Percentiles rank a stretch among this genome's conserved stretches.
Evolutionary conservation across 2,329 filamentous ascomycete genomes (phyloP).

Genomic region (Xylaria digitata): DNA sequence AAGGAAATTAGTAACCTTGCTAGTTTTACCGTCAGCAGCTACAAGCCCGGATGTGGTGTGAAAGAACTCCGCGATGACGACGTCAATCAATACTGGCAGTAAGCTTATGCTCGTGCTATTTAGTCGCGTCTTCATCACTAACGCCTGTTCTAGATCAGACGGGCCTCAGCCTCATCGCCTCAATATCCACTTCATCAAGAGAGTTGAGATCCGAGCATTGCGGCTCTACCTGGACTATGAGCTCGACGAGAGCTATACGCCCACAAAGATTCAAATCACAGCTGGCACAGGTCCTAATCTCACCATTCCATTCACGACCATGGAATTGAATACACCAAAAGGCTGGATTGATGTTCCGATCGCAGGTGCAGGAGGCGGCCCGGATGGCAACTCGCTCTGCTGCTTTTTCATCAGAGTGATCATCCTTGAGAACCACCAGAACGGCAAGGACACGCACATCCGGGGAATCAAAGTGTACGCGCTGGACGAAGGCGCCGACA

Average conservation of each 20-base stretch:
- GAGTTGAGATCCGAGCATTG: conserved; percentile 80
- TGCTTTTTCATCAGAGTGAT: conserved; percentile 91
- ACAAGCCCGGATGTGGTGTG: conserved; percentile 83
- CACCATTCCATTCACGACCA: conserved; percentile 85
- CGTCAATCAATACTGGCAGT: conserved; percentile 83
- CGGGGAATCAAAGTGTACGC: conserved; percentile 89
- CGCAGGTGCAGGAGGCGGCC: conserved; percentile 64
- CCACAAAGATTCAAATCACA: conserved; percentile 88
- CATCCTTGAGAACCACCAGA: conserved; percentile 96
- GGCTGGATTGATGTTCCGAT: conserved; percentile 91
- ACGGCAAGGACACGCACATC: conserved; percentile 98
- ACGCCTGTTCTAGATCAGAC: conserved; percentile 68
- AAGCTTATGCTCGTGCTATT: conserved; percentile 49
- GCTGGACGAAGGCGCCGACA: conserved; percentile 60
- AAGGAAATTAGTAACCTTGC: conserved; percentile 89
- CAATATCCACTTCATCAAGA: conserved; percentile 87
- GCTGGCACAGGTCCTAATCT: conserved; percentile 94
- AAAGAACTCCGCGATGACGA: conserved; percentile 80
- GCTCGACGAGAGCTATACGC: conserved; percentile 95
- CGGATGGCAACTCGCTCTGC: conserved; percentile 78
- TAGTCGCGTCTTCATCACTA: not conserved
- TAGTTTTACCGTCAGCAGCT: conserved; percentile 83
- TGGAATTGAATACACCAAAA: conserved; percentile 80
- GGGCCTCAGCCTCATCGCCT: conserved; percentile 85
- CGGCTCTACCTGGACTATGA: conserved; percentile 91